These are phyloP conservation scores for Lasiosphaeria miniovina DNA, from an alignment of 495 filamentous ascomycete genomes.

Conservation along the genomic window DNA sequence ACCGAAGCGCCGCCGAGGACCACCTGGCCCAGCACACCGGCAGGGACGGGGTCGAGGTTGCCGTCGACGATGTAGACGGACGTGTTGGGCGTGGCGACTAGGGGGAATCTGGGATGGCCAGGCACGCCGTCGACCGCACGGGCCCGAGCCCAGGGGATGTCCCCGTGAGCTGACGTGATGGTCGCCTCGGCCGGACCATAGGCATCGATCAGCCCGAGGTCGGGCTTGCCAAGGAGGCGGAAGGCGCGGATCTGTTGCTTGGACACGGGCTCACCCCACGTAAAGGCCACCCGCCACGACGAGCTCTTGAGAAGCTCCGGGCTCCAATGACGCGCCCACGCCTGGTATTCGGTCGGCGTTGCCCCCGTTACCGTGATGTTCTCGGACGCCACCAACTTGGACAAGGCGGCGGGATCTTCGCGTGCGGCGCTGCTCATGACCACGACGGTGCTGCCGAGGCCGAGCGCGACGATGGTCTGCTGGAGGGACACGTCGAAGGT, in stretches of 20 bases:
- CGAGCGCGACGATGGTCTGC: conserved; percentile 30
- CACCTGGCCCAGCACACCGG: conserved; percentile 35
- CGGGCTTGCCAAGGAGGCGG: conserved; percentile 1
- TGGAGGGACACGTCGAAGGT: conserved; percentile 30
- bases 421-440: conserved; percentile 18
- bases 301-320: neutral
- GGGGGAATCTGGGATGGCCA: conserved; percentile 2
- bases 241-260: conserved; percentile 17
- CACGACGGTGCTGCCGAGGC: conserved; percentile 23
- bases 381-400: conserved; percentile 16
- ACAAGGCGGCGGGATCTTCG: conserved; percentile 24
- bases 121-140: neutral
- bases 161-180: conserved; percentile 1
- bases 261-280: conserved; percentile 25
- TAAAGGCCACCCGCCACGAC: conserved; percentile 25
- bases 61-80: conserved; percentile 45
- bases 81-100: conserved; percentile 28
- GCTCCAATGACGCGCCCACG: conserved; percentile 20
- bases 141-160: neutral
- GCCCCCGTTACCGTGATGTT: conserved; percentile 27
- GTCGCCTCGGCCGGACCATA: conserved; percentile 36
- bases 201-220: conserved; percentile 27
- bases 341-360: conserved; percentile 26
- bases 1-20: conserved; percentile 38
- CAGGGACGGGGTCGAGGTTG: conserved; percentile 35